These are phyloP conservation scores for Debaryomycetaceae sp. DNA, from an alignment of 1,139 yeast genomes.

Conservation along the genomic window DNA sequence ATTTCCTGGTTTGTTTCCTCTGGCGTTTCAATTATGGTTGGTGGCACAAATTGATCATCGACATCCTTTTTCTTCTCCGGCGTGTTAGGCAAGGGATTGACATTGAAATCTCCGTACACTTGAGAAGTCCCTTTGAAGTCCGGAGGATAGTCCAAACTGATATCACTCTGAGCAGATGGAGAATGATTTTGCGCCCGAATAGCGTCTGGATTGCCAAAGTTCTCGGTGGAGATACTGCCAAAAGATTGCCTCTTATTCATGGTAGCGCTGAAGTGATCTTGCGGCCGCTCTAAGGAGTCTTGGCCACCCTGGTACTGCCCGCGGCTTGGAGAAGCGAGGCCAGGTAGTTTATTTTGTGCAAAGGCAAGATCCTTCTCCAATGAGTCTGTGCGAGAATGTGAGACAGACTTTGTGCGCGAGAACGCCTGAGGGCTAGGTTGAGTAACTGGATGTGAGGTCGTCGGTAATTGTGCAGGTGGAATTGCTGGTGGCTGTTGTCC, in stretches of 20 bases:
- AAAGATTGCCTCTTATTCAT: conserved; percentile 20
- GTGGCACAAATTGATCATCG: conserved; percentile 5
- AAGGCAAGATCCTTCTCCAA: too few relatives aligned
- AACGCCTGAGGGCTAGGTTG: background rate
- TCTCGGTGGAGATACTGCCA: conserved; percentile 23
- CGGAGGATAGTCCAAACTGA: conserved; percentile 28
- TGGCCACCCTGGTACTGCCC: conserved; percentile 3
- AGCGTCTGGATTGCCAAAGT: conserved; percentile 14
- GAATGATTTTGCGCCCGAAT: conserved; percentile 20
- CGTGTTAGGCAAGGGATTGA: conserved; percentile 6
- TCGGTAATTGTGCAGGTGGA: background rate
- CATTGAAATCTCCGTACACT: conserved; percentile 9
- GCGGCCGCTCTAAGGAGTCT: conserved; percentile 3
- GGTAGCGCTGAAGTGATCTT: too few relatives aligned
- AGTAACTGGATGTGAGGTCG: background rate
- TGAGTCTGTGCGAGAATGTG: too few relatives aligned
- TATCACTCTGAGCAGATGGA: conserved; percentile 30
- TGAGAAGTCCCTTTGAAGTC: conserved; percentile 22
- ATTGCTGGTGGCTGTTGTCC: conserved; percentile 1
- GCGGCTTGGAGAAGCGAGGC: background rate
- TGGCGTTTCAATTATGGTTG: conserved; percentile 14
- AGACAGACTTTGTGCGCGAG: too few relatives aligned
- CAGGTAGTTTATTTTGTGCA: too few relatives aligned
- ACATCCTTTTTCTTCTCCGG: conserved; percentile 7
- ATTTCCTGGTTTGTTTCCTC: conserved; percentile 9